These are phyloP conservation scores for Coemansia sp. DNA, from an alignment of 192 early-diverging fungal genomes.

Conservation along the genomic window DNA sequence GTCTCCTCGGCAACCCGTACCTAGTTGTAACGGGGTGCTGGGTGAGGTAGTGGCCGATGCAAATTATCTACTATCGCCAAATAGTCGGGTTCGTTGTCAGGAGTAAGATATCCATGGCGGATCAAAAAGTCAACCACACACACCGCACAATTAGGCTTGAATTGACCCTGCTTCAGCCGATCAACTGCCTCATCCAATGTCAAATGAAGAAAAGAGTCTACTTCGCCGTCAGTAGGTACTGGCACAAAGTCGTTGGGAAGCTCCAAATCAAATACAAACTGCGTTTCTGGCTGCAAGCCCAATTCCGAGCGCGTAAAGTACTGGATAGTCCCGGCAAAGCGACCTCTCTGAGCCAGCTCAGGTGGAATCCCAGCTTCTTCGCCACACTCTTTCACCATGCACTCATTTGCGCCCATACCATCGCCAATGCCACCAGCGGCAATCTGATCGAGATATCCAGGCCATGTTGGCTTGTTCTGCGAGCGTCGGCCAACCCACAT, in stretches of 20 bases:
- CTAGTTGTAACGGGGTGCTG: slow-evolving; percentile 48
- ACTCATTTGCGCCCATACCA: slow-evolving; percentile 53
- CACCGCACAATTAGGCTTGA: slow-evolving; percentile 86
- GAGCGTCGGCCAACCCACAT: slow-evolving; percentile 92
- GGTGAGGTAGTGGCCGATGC: slow-evolving; percentile 67
- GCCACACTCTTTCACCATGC: slow-evolving; percentile 81
- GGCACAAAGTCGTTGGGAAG: slow-evolving; percentile 63
- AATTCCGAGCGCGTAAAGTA: slow-evolving; percentile 64
- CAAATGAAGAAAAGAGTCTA: slow-evolving; percentile 73
- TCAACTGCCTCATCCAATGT: slow-evolving; percentile 56
- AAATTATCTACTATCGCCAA: slow-evolving; percentile 65
- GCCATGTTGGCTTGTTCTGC: slow-evolving; percentile 81
- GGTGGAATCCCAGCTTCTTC: slow-evolving; percentile 83
- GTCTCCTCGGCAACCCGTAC: no score
- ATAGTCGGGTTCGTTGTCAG: slow-evolving; percentile 84
- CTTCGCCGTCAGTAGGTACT: slow-evolving; percentile 81
- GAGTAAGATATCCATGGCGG: slow-evolving; percentile 66
- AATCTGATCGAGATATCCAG: slow-evolving; percentile 76
- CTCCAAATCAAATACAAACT: slow-evolving; percentile 85
- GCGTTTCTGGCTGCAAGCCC: slow-evolving; percentile 79
- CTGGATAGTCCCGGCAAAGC: slow-evolving; percentile 64
- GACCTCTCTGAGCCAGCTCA: slow-evolving; percentile 56
- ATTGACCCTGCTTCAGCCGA: slow-evolving; percentile 55
- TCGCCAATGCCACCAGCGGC: slow-evolving; percentile 78
- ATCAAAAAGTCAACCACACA: slow-evolving; percentile 84